Base-by-base conservation (phyloP, 2,329 filamentous ascomycete genomes). In the Penicillium sp. region DNA sequence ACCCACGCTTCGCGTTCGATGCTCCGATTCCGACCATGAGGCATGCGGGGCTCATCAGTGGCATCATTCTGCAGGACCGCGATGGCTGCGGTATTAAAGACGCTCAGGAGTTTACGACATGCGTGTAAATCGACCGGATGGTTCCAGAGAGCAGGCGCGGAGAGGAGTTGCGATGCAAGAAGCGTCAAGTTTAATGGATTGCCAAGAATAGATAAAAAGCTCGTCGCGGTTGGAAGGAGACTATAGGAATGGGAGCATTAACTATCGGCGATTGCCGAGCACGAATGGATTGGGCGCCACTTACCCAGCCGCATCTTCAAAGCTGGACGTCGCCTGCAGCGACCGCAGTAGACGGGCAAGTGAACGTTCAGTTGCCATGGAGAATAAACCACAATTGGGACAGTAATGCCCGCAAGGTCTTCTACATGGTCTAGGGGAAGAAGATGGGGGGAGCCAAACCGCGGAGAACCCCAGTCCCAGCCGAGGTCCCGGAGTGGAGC, bases 131-230 rank as follows among this genome's bases (percentile, higher is more conserved):
- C 81, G 61, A 84, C 79, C n/a, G 75, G 75, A 25, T 73, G 67
- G 23, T 83, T 77, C 83, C 85, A 88, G 59, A 88, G 77, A 4
- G 85, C 82, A 5, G 84, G 83, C 1, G 83, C 81, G 7, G 80
- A 80, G 6, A 88, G 78, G 2, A 88, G 71, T 59, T 87, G 85
- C 16, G 83, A 83, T 0, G 85, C 81, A 7, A 88, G 76, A 0
- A 88, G 76, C 2, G 82, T 85, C 53, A 88, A 74, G 59, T 88
- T 88, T 49, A 87, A 71, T 1, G 84, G 85, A 57, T 88, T 88
- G 33, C 83, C 82, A 13, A 88, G 78, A 1, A 78, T 66, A 6
- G 77, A 75, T 14, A 81, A 64, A 45, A 81, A 74, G 46, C 75
- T 75, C 16, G 78, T 78, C n/a, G 78, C 76, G 16, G 76, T 78